These are phyloP conservation scores for Micractinium conductrix DNA, from an alignment of 139 green algal species.

Conservation along the genomic window DNA sequence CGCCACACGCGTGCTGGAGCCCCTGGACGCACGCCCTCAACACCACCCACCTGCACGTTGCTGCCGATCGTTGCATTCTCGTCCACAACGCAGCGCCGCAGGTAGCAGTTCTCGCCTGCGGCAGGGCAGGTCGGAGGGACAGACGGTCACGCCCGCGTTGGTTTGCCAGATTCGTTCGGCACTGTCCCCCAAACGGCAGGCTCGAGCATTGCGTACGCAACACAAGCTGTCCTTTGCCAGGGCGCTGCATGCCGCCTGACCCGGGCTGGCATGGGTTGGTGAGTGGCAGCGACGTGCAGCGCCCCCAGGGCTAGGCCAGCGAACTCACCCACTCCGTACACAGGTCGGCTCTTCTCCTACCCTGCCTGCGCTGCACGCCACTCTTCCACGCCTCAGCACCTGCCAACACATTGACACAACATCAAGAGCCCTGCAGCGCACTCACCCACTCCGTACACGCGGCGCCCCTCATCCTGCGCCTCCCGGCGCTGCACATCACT, in stretches of 20 bases:
- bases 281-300: no score
- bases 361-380: no score
- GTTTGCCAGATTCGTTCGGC: background rate
- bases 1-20: no score
- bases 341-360: background rate
- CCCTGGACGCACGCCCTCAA: no score
- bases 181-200: background rate
- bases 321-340: background rate
- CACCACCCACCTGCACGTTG: slow-evolving; percentile 35
- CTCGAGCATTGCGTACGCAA: no score
- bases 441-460: slow-evolving; percentile 61
- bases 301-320: no score
- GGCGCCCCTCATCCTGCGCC: slow-evolving; percentile 31
- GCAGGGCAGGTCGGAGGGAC: no score
- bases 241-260: no score
- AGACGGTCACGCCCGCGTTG: background rate
- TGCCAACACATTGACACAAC: background rate
- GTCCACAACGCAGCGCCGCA: slow-evolving; percentile 70
- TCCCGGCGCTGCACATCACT: slow-evolving; percentile 40
- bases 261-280: no score
- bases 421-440: background rate
- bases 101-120: slow-evolving; percentile 41
- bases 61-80: slow-evolving; percentile 76
- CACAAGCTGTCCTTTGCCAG: no score
- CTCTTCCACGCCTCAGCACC: background rate